A percentile compares a stretch with the other conserved stretches of the same genome.
Evolutionary conservation across 495 filamentous ascomycete genomes (phyloP).

Genomic region (Penicillium angulare): DNA sequence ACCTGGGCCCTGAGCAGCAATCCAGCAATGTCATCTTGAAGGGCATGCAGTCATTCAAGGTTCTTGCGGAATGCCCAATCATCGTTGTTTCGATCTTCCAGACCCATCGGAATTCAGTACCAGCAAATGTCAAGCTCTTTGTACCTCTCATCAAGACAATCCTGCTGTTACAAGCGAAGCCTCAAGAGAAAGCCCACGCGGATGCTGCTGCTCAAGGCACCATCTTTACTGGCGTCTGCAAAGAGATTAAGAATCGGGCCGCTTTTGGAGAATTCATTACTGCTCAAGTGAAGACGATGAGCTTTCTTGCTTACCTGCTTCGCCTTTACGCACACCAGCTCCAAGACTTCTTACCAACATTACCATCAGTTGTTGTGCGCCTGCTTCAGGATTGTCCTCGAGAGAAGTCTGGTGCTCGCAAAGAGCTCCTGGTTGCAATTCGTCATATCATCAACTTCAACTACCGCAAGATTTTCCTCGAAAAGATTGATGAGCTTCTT

Average conservation of each 20-base stretch:
- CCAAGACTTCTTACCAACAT: slow-evolving; percentile 79
- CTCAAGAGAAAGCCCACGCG: slow-evolving; percentile 86
- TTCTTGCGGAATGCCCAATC: slow-evolving; percentile 95
- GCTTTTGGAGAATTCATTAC: slow-evolving; percentile 98
- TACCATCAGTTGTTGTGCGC: slow-evolving; percentile 90
- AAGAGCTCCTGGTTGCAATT: slow-evolving; percentile 94
- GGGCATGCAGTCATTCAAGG: slow-evolving; percentile 99
- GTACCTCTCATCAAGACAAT: slow-evolving; percentile 92
- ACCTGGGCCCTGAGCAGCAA: slow-evolving; percentile 78
- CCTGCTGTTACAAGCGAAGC: slow-evolving; percentile 83
- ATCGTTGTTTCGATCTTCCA: slow-evolving; percentile 99
- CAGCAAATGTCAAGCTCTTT: slow-evolving; percentile 85
- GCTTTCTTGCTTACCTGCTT: slow-evolving; percentile 91
- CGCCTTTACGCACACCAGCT: slow-evolving; percentile 85
- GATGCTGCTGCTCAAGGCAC: slow-evolving; percentile 72
- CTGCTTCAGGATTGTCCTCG: slow-evolving; percentile 90
- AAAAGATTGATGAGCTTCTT: slow-evolving; percentile 91
- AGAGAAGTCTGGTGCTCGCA: slow-evolving; percentile 88
- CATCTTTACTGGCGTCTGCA: slow-evolving; percentile 90
- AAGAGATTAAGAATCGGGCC: slow-evolving; percentile 87
- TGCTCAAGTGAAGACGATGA: slow-evolving; percentile 99
- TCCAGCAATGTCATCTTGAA: slow-evolving; percentile 74
- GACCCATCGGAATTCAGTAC: slow-evolving; percentile 74
- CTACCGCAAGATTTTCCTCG: slow-evolving; percentile 91
- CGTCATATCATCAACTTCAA: slow-evolving; percentile 99